Evolutionary conservation across 169 alveolate species (phyloP).

Genomic region (Eimeria zaria): DNA sequence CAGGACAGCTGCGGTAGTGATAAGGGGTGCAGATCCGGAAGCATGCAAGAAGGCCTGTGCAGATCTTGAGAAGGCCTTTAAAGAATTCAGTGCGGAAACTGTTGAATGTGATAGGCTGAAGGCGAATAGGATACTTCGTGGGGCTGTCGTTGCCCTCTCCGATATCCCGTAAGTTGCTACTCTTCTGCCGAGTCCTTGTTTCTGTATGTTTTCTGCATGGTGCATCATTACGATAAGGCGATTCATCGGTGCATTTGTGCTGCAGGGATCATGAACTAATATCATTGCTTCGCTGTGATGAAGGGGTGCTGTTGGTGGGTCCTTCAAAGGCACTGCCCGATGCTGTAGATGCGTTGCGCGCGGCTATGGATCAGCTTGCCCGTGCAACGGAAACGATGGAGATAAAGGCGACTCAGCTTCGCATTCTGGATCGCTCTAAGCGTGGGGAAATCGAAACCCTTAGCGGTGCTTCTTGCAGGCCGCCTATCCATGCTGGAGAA

Average conservation of each 20-base stretch:
- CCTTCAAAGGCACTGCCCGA: conserved; percentile 47
- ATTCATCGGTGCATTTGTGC: not conserved
- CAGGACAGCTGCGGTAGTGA: conserved; percentile 33
- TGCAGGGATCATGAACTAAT: conserved; percentile 66
- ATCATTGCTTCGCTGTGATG: conserved; percentile 67
- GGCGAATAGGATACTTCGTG: conserved; percentile 71
- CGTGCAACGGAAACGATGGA: conserved; percentile 63
- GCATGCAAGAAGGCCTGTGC: conserved; percentile 74
- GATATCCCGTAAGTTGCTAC: conserved; percentile 23
- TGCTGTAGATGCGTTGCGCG: conserved; percentile 30
- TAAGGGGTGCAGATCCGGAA: conserved; percentile 36
- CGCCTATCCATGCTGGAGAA: conserved; percentile 16
- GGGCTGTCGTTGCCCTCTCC: conserved; percentile 45
- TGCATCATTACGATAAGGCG: not conserved
- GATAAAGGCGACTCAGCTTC: conserved; percentile 67
- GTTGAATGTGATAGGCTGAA: conserved; percentile 54
- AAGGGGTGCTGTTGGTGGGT: conserved; percentile 68
- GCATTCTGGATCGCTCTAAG: conserved; percentile 54
- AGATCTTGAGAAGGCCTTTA: conserved; percentile 40
- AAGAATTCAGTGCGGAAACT: not conserved
- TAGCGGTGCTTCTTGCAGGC: conserved; percentile 69
- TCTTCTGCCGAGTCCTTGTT: not conserved
- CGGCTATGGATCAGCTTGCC: conserved; percentile 56
- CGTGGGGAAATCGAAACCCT: conserved; percentile 46
- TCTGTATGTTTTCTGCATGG: not conserved